A percentile compares a stretch with the other conserved stretches of the same genome.
phyloP scores from a whole-genome alignment of 1,284 basidiomycete genomes.

The Vanrija sp. region DNA sequence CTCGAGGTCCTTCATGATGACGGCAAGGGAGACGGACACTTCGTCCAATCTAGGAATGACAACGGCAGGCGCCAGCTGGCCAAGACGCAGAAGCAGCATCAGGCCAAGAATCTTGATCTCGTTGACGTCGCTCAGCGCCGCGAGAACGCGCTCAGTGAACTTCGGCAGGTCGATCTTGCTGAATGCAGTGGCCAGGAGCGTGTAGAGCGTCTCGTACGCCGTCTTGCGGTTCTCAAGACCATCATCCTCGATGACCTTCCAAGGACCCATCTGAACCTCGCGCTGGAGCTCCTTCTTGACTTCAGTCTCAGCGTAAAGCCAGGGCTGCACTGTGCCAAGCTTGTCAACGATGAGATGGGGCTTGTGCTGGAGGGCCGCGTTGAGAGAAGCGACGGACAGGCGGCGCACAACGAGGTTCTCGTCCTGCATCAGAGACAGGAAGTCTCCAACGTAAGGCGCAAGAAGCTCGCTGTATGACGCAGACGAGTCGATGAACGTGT shows the following conservation, averaged over 20 bases:
- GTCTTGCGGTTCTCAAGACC: constrained; percentile 64
- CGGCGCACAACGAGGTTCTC: constrained; percentile 79
- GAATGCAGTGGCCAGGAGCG: constrained; percentile 88
- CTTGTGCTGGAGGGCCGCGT: constrained; percentile 91
- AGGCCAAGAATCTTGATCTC: constrained; percentile 96
- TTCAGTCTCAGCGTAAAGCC: constrained; percentile 77
- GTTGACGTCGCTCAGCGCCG: constrained; percentile 83
- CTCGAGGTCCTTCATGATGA: constrained; percentile 84
- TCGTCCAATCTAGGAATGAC: constrained; percentile 84
- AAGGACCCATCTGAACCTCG: constrained; percentile 96
- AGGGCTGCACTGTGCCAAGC: constrained; percentile 69
- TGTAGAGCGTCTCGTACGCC: constrained; percentile 93
- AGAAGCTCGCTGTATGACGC: constrained; percentile 83
- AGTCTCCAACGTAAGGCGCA: constrained; percentile 78
- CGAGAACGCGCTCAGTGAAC: constrained; percentile 75
- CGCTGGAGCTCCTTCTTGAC: constrained; percentile 79
- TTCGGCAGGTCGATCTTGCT: constrained; percentile 77
- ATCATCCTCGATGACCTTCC: constrained; percentile 58
- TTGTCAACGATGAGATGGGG: constrained; percentile 85
- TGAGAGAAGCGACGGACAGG: constrained; percentile 79
- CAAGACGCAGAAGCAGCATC: constrained; percentile 88
- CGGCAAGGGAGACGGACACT: constrained; percentile 71
- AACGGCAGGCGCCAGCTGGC: constrained; percentile 74
- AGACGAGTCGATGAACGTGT: constrained; percentile 86
- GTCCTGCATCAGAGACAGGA: constrained; percentile 82